Base-by-base conservation (phyloP, 768 basidiomycete species). In the Calvatia gigantea region DNA sequence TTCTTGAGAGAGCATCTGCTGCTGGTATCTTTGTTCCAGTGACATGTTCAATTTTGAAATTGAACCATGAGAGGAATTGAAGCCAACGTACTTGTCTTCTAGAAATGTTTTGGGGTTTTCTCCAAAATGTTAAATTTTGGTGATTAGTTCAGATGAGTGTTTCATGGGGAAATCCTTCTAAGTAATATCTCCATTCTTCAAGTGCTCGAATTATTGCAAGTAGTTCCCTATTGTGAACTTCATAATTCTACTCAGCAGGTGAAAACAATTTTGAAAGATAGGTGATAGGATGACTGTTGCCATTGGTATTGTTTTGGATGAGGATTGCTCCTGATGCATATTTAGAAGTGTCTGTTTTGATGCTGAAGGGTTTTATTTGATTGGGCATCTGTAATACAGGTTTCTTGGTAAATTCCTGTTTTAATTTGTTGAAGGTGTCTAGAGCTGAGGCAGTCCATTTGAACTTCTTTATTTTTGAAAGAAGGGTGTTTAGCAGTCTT, bases 51-150 rank as follows among this genome's bases (percentile, higher is more conserved):
- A n/a, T n/a, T n/a, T n/a, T n/a, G n/a, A n/a, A n/a, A n/a, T n/a
- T n/a, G n/a, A n/a, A n/a, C n/a, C n/a, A n/a, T n/a, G n/a, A n/a
- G n/a, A n/a, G n/a, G n/a, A n/a, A n/a, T n/a, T n/a, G n/a, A n/a
- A n/a, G n/a, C n/a, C n/a, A n/a, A 17, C 9, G 35, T 14, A 49
- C 27, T 49, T 17, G 8, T 66, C 54, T 43, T 72, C 74, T 8
- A 33, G 31, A 58, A 0, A 78, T 58, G 1, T 42, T 31, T 21
- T 68, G 27, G 0, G 75, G 62, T 0, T 75, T 69, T 35, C 25
- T 11, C 42, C 35, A 59, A 21, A 39, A 59, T 0, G 23, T 37
- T 0, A 59, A 32, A 23, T 59, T 59, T 31, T 23, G 12, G 12
- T 59, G 58, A 11, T 59, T 54, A 0, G 50, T 39, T 6, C 49